These are phyloP conservation scores for Suillus variegatus DNA, from an alignment of 768 basidiomycete species.

Conservation along the genomic window DNA sequence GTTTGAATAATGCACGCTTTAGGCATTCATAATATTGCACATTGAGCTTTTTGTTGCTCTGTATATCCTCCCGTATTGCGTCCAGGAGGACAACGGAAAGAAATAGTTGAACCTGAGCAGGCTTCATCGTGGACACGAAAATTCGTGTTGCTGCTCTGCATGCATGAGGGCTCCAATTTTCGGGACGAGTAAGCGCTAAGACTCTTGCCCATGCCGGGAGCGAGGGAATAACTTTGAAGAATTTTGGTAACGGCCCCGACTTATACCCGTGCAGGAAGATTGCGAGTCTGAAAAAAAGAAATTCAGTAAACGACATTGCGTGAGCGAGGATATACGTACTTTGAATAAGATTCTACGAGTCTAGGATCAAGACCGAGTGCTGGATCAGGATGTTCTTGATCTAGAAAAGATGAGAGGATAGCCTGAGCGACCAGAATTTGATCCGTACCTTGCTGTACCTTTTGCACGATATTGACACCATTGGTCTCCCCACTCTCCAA, in stretches of 20 bases:
- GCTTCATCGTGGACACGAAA: constrained; percentile 96
- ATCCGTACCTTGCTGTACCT: constrained; percentile 55
- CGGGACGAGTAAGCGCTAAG: constrained; percentile 88
- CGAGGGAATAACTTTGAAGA: constrained; percentile 97
- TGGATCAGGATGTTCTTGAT: constrained; percentile 67
- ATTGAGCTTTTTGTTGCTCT: constrained; percentile 82
- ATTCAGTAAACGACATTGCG: constrained; percentile 9
- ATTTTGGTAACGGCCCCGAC: constrained; percentile 92
- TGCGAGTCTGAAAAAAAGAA: constrained; percentile 63
- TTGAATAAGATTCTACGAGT: constrained; percentile 90
- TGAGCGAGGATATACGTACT: constrained; percentile 54
- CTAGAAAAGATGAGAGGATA: constrained; percentile 29
- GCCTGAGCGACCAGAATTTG: not conserved
- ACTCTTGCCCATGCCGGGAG: constrained; percentile 96
- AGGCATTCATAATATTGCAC: constrained; percentile 94
- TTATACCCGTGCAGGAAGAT: constrained; percentile 84
- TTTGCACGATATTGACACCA: constrained; percentile 55
- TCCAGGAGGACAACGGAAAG: constrained; percentile 90
- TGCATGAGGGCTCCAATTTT: constrained; percentile 95
- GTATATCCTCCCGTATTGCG: constrained; percentile 87
- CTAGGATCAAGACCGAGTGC: constrained; percentile 88
- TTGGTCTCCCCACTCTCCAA: constrained; percentile 64
- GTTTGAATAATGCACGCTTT: constrained; percentile 92
- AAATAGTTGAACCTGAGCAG: constrained; percentile 89
- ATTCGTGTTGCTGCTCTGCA: constrained; percentile 93